These are phyloP conservation scores for Micractinium conductrix DNA, from an alignment of 139 green algal species.

Conservation along the genomic window DNA sequence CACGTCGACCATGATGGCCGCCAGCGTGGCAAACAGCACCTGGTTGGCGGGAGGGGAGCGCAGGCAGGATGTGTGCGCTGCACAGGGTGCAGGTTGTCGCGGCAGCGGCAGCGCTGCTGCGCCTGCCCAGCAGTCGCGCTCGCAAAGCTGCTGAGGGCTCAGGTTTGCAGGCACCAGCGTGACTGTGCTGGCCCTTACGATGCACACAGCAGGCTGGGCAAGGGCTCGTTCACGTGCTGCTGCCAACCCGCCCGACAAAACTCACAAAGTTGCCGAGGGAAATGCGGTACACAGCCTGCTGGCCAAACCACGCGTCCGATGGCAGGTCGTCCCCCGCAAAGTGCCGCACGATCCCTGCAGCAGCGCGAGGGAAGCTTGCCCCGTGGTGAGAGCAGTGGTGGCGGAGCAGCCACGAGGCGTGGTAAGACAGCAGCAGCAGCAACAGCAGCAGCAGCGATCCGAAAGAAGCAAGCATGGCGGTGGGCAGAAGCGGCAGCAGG, in stretches of 20 bases:
- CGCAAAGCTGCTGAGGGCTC: no score
- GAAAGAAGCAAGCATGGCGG: no score
- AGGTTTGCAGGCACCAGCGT: background rate
- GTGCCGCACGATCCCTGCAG: conserved; percentile 68
- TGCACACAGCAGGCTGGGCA: no score
- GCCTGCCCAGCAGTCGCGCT: no score
- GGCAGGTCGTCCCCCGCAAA: conserved; percentile 34
- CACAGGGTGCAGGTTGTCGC: background rate
- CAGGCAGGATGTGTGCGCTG: background rate
- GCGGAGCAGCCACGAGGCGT: background rate
- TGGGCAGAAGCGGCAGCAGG: no score
- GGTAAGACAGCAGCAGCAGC: background rate
- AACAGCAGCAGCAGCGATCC: no score
- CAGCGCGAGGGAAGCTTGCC: no score
- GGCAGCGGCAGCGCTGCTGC: background rate
- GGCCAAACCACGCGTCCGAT: conserved; percentile 88
- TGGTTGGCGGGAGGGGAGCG: conserved; percentile 27
- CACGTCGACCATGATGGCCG: conserved; percentile 79
- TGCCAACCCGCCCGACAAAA: background rate
- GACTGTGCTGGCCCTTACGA: no score
- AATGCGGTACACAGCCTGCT: conserved; percentile 96
- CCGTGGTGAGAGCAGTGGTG: no score
- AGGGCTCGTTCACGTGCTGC: no score
- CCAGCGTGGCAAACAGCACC: conserved; percentile 89
- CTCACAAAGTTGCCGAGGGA: conserved; percentile 93